phyloP scores from a whole-genome alignment of 2,329 filamentous ascomycete species.

The Elsinoe necatrix region DNA sequence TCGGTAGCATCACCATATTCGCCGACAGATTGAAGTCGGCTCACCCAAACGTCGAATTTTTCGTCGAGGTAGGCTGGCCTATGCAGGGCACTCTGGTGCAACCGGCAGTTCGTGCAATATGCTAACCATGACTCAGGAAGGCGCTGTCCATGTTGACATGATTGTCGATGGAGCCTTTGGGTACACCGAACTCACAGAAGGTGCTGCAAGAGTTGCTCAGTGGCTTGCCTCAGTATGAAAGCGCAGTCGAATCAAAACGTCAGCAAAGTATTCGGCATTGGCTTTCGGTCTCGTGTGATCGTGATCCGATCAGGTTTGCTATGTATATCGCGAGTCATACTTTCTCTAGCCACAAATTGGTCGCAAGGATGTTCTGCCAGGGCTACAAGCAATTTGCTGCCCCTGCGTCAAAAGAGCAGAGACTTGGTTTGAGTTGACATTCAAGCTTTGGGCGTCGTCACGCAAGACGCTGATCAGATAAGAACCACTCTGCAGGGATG shows the following conservation, averaged over 20 bases:
- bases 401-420: background rate
- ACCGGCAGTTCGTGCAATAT: background rate
- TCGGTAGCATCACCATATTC: slow-evolving; percentile 48
- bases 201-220: background rate
- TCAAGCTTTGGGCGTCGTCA: slow-evolving; percentile 4
- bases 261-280: background rate
- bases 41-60: slow-evolving; percentile 28
- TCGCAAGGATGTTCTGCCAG: background rate
- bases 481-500: background rate
- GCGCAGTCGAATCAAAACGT: background rate
- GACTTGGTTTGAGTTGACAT: background rate
- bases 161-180: background rate
- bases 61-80: slow-evolving; percentile 24
- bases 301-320: background rate
- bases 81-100: background rate
- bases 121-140: slow-evolving; percentile 6
- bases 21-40: slow-evolving; percentile 39
- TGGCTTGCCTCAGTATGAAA: slow-evolving; percentile 9
- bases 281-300: slow-evolving; percentile 3
- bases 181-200: slow-evolving; percentile 2
- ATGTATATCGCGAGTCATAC: slow-evolving; percentile 2
- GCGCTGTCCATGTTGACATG: slow-evolving; percentile 3
- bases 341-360: background rate
- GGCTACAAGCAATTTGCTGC: background rate
- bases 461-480: background rate